phyloP scores from a whole-genome alignment of 306 rosid species.

The Prunus salicina region DNA sequence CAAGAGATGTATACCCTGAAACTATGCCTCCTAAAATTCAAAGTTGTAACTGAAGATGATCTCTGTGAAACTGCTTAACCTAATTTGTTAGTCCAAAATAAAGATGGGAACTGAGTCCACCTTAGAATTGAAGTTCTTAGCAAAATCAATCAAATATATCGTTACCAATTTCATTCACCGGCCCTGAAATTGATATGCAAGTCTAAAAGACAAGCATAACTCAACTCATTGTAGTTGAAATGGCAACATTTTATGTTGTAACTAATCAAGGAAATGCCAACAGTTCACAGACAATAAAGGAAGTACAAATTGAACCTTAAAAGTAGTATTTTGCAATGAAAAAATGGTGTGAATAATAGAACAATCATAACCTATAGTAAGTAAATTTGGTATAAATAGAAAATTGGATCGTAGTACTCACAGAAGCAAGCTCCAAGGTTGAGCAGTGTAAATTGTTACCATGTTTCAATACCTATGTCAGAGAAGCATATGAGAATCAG shows the following conservation, averaged over 20 bases:
- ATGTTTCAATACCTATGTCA: constrained; percentile 70
- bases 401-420: constrained; percentile 43
- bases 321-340: background rate
- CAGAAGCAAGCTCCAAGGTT: constrained; percentile 93
- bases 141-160: background rate
- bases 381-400: background rate
- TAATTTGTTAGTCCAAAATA: background rate
- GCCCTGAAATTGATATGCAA: too few relatives aligned
- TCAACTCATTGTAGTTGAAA: background rate
- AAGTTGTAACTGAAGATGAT: background rate
- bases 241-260: background rate
- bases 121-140: background rate
- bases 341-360: background rate
- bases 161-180: background rate
- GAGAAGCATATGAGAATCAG: constrained; percentile 24
- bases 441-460: constrained; percentile 90
- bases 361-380: background rate
- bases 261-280: background rate
- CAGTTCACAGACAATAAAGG: background rate
- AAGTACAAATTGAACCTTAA: background rate
- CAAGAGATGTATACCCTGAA: background rate
- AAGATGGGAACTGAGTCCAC: background rate
- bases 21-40: background rate
- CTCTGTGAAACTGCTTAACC: background rate
- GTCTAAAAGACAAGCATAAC: background rate